phyloP scores from a whole-genome alignment of 805 yeast genomes.

The Candida golubevii region DNA sequence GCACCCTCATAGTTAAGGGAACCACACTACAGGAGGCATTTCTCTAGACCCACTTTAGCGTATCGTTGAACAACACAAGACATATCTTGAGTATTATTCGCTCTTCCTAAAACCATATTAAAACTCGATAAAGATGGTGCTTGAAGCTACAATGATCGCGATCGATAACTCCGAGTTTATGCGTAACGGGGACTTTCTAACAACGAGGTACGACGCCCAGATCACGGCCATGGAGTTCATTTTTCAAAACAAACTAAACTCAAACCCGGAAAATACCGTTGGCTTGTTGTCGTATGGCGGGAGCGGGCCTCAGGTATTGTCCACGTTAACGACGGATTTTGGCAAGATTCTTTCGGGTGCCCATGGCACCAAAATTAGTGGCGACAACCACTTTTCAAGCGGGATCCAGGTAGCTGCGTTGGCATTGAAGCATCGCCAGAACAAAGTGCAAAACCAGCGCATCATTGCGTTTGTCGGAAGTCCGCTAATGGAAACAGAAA shows the following conservation, averaged over 20 bases:
- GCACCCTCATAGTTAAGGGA: background rate
- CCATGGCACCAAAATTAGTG: constrained; percentile 71
- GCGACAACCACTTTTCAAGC: constrained; percentile 62
- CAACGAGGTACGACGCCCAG: constrained; percentile 89
- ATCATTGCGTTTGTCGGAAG: constrained; percentile 86
- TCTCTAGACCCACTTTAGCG: too few species aligned
- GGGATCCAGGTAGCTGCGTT: constrained; percentile 88
- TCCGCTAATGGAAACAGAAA: constrained; percentile 67
- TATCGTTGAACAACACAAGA: too few species aligned
- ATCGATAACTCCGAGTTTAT: constrained; percentile 94
- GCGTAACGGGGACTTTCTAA: constrained; percentile 90
- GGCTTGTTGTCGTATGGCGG: constrained; percentile 91
- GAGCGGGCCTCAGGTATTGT: constrained; percentile 74
- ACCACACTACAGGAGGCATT: background rate
- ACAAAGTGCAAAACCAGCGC: constrained; percentile 86
- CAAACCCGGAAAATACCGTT: constrained; percentile 92
- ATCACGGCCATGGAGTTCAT: constrained; percentile 82
- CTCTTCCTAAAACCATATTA: background rate
- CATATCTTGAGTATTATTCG: background rate
- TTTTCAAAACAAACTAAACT: constrained; percentile 77
- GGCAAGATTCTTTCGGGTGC: constrained; percentile 83
- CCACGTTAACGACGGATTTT: constrained; percentile 81
- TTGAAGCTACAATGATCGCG: constrained; percentile 94
- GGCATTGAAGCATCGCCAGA: constrained; percentile 94
- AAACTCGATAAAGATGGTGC: constrained; percentile 56